A percentile compares a stretch with the other conserved stretches of the same genome.
These are phyloP conservation scores for Pseudogymnoascus sp. DNA, from an alignment of 2,329 filamentous ascomycete genomes.

Conservation along the genomic window DNA sequence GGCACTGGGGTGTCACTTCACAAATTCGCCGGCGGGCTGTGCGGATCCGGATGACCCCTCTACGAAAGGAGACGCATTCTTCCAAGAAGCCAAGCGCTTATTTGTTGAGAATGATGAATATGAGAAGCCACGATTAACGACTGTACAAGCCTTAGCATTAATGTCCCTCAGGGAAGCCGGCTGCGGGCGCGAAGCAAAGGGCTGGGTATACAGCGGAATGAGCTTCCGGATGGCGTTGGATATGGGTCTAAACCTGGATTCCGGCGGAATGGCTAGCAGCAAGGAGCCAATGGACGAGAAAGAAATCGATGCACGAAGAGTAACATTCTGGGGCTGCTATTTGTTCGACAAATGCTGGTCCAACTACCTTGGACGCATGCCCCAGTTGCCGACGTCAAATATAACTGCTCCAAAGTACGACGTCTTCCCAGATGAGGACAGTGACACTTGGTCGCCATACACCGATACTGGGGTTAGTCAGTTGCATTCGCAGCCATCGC, in stretches of 20 bases:
- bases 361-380: slow-evolving; percentile 87
- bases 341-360: slow-evolving; percentile 99
- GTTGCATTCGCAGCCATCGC: slow-evolving; percentile 67
- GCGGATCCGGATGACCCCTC: slow-evolving; percentile 65
- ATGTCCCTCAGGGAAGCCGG: slow-evolving; percentile 97
- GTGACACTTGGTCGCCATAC: slow-evolving; percentile 79
- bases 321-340: slow-evolving; percentile 98
- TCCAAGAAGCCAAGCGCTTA: slow-evolving; percentile 83
- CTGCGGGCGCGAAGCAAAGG: slow-evolving; percentile 87
- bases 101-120: slow-evolving; percentile 91
- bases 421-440: slow-evolving; percentile 83
- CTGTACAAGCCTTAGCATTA: slow-evolving; percentile 84
- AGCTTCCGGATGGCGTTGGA: slow-evolving; percentile 97
- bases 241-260: slow-evolving; percentile 82
- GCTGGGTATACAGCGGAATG: slow-evolving; percentile 98
- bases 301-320: slow-evolving; percentile 79
- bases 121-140: slow-evolving; percentile 79
- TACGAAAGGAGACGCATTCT: slow-evolving; percentile 93
- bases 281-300: slow-evolving; percentile 60
- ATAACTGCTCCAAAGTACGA: slow-evolving; percentile 85
- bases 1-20: slow-evolving; percentile 77
- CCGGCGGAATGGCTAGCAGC: slow-evolving; percentile 57
- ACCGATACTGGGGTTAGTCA: slow-evolving; percentile 75
- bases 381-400: slow-evolving; percentile 72
- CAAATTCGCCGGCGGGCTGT: slow-evolving; percentile 65